Evolutionary conservation across 2,329 filamentous ascomycete genomes (phyloP).

Genomic region (Pezicula rhizophila): DNA sequence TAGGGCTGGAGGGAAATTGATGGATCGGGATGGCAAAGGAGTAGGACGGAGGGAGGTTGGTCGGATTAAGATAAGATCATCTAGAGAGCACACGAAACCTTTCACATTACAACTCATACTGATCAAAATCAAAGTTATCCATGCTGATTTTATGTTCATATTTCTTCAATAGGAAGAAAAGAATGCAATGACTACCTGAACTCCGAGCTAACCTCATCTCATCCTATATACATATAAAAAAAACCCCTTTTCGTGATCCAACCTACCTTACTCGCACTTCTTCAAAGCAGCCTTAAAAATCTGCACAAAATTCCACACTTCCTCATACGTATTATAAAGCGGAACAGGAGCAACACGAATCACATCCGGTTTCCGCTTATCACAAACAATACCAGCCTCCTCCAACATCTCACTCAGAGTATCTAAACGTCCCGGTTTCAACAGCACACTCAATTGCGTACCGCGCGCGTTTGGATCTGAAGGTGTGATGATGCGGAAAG

Average conservation of each 20-base stretch:
- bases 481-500: slow-evolving; percentile 38
- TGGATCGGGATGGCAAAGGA: too few relatives aligned
- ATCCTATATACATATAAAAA: too few relatives aligned
- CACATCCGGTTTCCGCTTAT: slow-evolving; percentile 81
- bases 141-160: too few relatives aligned
- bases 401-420: slow-evolving; percentile 57
- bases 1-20: background rate
- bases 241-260: too few relatives aligned
- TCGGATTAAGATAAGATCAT: too few relatives aligned
- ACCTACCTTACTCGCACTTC: slow-evolving; percentile 6
- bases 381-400: slow-evolving; percentile 65
- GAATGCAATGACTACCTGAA: too few relatives aligned
- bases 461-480: slow-evolving; percentile 20
- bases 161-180: too few relatives aligned
- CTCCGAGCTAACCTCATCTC: too few relatives aligned
- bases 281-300: slow-evolving; percentile 36
- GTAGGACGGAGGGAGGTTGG: too few relatives aligned
- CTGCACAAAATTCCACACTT: slow-evolving; percentile 56
- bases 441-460: slow-evolving; percentile 65
- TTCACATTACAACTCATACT: too few relatives aligned
- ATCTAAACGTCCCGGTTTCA: slow-evolving; percentile 67
- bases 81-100: too few relatives aligned
- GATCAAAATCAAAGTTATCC: too few relatives aligned
- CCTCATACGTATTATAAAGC: slow-evolving; percentile 74
- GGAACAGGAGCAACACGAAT: slow-evolving; percentile 79